phyloP scores from a whole-genome alignment of 441 rosid species.

The Corymbia citriodora region DNA sequence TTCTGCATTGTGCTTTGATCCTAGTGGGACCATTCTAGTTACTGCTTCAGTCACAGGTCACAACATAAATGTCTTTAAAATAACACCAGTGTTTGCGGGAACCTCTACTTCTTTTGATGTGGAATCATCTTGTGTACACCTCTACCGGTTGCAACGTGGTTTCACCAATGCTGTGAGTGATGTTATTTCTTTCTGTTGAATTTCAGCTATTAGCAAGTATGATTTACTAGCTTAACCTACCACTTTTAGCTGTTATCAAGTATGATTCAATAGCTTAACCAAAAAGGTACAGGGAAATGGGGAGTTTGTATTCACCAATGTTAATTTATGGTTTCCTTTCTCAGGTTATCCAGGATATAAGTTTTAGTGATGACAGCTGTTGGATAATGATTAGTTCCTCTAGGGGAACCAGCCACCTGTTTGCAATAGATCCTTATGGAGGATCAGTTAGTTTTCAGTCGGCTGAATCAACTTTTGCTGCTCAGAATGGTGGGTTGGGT shows the following conservation, averaged over 20 bases:
- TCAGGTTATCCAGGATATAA: constrained; percentile 92
- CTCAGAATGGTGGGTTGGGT: constrained; percentile 25
- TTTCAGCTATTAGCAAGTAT: not conserved
- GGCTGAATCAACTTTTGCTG: constrained; percentile 22
- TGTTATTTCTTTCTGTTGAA: not conserved
- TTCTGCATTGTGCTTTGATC: constrained; percentile 87
- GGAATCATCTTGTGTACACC: constrained; percentile 52
- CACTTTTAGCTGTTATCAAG: not conserved
- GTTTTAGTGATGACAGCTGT: constrained; percentile 82
- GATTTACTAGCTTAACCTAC: not conserved
- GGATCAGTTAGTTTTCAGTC: constrained; percentile 34
- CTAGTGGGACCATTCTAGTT: constrained; percentile 82
- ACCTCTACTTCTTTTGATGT: constrained; percentile 29
- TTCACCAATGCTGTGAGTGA: constrained; percentile 83
- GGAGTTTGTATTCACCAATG: not conserved
- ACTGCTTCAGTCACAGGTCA: constrained; percentile 93
- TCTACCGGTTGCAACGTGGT: constrained; percentile 92
- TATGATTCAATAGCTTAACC: not conserved
- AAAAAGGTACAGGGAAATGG: not conserved
- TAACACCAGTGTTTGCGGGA: constrained; percentile 53
- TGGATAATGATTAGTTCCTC: constrained; percentile 90
- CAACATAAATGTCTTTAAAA: constrained; percentile 78
- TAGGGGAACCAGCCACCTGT: constrained; percentile 90
- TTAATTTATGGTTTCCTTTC: constrained; percentile 1
- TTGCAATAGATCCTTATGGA: constrained; percentile 72